Conservation (phyloP, 306 rosid species). For the Hylodesmum podocarpum region DNA sequence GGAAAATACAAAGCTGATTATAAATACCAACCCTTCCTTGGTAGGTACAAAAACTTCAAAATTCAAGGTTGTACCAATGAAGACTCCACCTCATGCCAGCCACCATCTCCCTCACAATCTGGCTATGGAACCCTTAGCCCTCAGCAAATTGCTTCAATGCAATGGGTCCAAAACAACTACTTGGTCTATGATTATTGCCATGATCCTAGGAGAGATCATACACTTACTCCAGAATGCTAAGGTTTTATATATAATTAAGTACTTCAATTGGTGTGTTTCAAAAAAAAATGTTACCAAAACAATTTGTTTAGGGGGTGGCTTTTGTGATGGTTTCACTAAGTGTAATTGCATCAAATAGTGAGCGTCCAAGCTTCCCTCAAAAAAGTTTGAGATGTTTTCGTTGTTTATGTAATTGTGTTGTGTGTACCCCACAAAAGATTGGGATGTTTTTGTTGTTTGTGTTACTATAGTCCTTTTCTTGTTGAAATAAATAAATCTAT, state of each 20-base stretch:
- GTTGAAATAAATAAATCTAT: slow-evolving; percentile 36
- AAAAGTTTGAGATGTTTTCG: slow-evolving; percentile 15
- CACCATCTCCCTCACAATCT: slow-evolving; percentile 46
- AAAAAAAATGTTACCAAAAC: neutral
- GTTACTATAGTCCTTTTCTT: slow-evolving; percentile 24
- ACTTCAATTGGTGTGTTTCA: slow-evolving; percentile 23
- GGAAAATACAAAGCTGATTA: slow-evolving; percentile 93
- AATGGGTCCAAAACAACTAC: slow-evolving; percentile 69
- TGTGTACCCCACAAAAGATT: slow-evolving; percentile 1
- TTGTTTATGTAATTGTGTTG: slow-evolving; percentile 27
- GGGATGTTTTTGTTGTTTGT: slow-evolving; percentile 25
- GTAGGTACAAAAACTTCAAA: slow-evolving; percentile 69
- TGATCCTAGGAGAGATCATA: slow-evolving; percentile 76
- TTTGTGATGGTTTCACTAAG: slow-evolving; percentile 56
- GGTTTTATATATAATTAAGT: too few relatives aligned
- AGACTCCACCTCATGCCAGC: slow-evolving; percentile 44
- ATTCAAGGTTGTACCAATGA: slow-evolving; percentile 47
- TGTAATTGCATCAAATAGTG: slow-evolving; percentile 42
- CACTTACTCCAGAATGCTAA: slow-evolving; percentile 76
- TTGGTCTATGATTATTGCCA: slow-evolving; percentile 77
- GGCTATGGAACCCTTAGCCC: slow-evolving; percentile 44
- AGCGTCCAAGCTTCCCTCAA: slow-evolving; percentile 46
- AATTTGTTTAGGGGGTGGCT: slow-evolving; percentile 30
- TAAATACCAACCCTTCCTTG: slow-evolving; percentile 73
- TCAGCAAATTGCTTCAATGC: slow-evolving; percentile 59